Evolutionary conservation across 2,329 filamentous ascomycete species (phyloP), one percentile per base, ranked within the genome.

Genomic region (Paraphaeosphaeria minitans): DNA sequence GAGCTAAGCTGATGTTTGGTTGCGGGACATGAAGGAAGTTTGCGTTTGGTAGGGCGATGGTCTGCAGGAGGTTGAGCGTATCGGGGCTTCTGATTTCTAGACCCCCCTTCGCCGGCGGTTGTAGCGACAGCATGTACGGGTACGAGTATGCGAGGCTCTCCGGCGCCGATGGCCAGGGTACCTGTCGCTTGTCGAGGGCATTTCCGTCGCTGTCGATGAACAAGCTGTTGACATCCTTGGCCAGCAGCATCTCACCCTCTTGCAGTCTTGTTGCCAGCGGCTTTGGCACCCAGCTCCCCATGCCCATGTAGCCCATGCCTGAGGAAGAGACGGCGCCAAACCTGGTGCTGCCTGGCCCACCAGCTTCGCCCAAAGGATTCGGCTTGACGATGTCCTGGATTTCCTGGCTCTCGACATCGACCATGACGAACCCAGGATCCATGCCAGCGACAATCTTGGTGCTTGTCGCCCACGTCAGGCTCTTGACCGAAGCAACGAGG

Each of bases 101-200:
- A 0, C 86, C 87, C 2, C 94, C 93, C 76, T 95, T 96, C 1
- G 90, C 84, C 0, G 92, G 87, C 8, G 92, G 83, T 72, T 96
- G 93, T 14, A 99, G 81, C 10, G 93, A 91, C 50, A 99, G 82
- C 56, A 99, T 88, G 73, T 97, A 99, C 0, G 95, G 95, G 74
- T 99, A 99, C 22, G 93, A 97, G 76, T 97, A 99, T 22, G 94
- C 95, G 59, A 99, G 89, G 56, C 89, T 89, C 69, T 97, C 93
- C 1, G 95, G 96, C 1, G 94, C 92, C 35, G 86, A 83, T 43
- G 88, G 86, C 95, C 95, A 99, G 1, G 93, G 93, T n/a, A 99
- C 88, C 74, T 98, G 93, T 56, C 90, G 84, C 76, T 91, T 92
- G 46, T 93, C 89, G 35, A 96, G 75, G 0, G 93, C 85, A 66